phyloP scores from a whole-genome alignment of 139 green algal genomes.

The Astrephomene gubernaculifera region DNA sequence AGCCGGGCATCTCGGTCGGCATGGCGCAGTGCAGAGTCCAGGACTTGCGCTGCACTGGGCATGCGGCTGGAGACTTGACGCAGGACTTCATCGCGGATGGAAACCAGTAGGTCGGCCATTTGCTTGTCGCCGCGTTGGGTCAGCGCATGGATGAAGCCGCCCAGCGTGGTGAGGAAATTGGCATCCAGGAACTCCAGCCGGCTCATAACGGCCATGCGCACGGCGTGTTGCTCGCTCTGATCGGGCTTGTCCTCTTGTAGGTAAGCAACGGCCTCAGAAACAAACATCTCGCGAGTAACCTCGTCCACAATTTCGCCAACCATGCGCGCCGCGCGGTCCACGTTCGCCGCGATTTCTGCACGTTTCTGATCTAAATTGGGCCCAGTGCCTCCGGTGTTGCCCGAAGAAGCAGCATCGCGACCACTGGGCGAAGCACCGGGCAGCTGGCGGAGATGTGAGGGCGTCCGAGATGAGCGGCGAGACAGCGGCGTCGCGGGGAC shows the following conservation, averaged over 20 bases:
- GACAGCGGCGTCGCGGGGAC: background rate
- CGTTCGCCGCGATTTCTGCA: conserved; percentile 29
- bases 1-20: conserved; percentile 47
- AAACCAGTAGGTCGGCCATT: conserved; percentile 41
- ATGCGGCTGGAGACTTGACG: conserved; percentile 40
- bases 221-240: conserved; percentile 23
- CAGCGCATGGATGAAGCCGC: conserved; percentile 47
- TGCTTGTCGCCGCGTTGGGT: conserved; percentile 1
- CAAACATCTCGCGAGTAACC: conserved; percentile 60
- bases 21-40: conserved; percentile 25
- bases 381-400: no score
- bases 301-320: conserved; percentile 70
- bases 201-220: conserved; percentile 58
- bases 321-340: conserved; percentile 54
- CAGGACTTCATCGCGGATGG: conserved; percentile 57
- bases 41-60: conserved; percentile 23
- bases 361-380: conserved; percentile 16
- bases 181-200: conserved; percentile 70
- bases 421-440: background rate
- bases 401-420: background rate
- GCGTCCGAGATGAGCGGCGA: conserved; percentile 10
- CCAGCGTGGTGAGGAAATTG: conserved; percentile 67
- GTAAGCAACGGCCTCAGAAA: conserved; percentile 59
- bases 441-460: background rate
- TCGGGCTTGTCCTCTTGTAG: conserved; percentile 34